Evolutionary conservation across 768 basidiomycete species (phyloP), one percentile per base, ranked within the genome.

Genomic region (Daedalea quercina): DNA sequence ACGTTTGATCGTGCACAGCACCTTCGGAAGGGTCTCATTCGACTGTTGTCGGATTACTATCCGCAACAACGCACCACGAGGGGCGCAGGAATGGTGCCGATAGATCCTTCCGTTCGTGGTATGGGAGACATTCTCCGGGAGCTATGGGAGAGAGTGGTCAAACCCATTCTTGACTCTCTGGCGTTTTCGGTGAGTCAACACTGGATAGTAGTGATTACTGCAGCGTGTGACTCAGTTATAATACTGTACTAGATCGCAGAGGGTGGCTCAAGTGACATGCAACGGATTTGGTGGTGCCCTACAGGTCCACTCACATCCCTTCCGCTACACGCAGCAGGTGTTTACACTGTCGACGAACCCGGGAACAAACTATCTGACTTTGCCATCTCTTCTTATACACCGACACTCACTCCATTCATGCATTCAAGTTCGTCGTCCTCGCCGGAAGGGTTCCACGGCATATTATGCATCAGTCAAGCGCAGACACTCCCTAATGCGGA

Each of bases 311-410:
- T 70, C 1, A 26, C 63, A 3, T 62, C 64, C 37, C 63, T 72
- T 41, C 68, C 70, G 3, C 57, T 70, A 19, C 70, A 70, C 54
- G 68, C 70, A 3, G 67, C 69, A 2, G 67, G 69, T 28, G 50
- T 65, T 3, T 67, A 65, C 28, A 41, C 41, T 7, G 13, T 15
- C 17, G 24, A 44, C 23, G 24, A 23, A 31, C 15, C 41, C 28
- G 25, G 52, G 24, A 34, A 12, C 23, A 9, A 44, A 25, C 23
- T 65, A 25, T 57, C 55, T 12, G 66, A 68, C 47, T 57, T 58
- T 37, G 56, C 47, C 31, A 54, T 67, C 13, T 61, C 66, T 2
- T 69, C 69, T 20, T 70, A 70, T 45, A 58, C 59, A 3, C 63
- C 67, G 3, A 67, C 67, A 7, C 52, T 66, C 7, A 33, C 55